These are phyloP conservation scores for Aspergillus puulaauensis DNA, from an alignment of 2,329 filamentous ascomycete genomes.

Conservation along the genomic window DNA sequence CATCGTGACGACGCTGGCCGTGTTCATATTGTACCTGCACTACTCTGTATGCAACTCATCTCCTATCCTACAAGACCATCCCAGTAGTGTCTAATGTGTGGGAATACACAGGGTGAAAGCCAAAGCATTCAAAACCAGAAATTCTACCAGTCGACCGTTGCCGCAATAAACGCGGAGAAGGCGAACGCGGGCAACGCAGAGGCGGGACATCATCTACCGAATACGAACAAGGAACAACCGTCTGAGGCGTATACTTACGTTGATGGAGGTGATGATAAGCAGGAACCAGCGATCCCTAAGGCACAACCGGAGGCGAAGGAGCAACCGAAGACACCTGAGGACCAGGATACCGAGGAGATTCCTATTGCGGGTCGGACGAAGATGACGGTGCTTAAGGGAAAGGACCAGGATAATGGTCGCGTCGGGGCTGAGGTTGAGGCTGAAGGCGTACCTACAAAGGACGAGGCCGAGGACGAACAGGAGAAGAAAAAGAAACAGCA, in stretches of 20 bases:
- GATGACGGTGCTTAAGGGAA: slow-evolving; percentile 43
- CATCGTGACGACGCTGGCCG: slow-evolving; percentile 62
- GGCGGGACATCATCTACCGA: slow-evolving; percentile 52
- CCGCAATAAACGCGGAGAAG: slow-evolving; percentile 52
- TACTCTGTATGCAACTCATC: slow-evolving; percentile 56
- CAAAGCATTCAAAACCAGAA: slow-evolving; percentile 41
- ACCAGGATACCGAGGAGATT: slow-evolving; percentile 39
- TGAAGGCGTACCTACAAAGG: not conserved
- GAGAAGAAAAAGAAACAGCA: slow-evolving; percentile 40
- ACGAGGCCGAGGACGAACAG: slow-evolving; percentile 51
- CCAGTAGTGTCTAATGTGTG: not conserved
- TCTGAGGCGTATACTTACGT: slow-evolving; percentile 51
- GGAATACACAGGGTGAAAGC: slow-evolving; percentile 35
- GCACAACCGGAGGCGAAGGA: not conserved
- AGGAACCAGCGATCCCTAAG: slow-evolving; percentile 36
- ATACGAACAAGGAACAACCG: slow-evolving; percentile 60
- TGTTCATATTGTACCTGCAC: slow-evolving; percentile 69
- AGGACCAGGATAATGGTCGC: slow-evolving; percentile 30
- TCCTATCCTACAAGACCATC: not conserved
- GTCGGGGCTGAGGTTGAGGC: not conserved
- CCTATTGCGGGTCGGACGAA: slow-evolving; percentile 56
- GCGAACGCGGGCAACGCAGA: slow-evolving; percentile 53
- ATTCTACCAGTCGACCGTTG: slow-evolving; percentile 58
- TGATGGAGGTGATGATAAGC: slow-evolving; percentile 38
- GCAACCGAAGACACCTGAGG: not conserved